Conservation (phyloP, 305 asterid species). For the Rubia occidens region DNA sequence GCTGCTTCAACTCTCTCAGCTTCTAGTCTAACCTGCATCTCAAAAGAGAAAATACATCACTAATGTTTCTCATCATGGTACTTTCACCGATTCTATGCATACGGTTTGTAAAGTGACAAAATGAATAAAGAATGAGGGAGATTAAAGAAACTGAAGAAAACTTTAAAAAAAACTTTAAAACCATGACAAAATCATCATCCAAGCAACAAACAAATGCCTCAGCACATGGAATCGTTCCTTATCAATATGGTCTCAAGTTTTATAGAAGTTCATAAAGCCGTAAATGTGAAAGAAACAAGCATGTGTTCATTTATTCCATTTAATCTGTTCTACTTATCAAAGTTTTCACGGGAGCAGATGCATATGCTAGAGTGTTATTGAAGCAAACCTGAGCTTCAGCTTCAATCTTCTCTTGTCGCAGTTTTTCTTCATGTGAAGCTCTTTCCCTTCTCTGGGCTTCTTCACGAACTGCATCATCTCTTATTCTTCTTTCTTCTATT, state of each 20-base stretch:
- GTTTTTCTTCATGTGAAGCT: slow-evolving; percentile 54
- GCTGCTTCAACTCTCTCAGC: slow-evolving; percentile 54
- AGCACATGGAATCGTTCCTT: background rate
- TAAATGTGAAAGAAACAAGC: background rate
- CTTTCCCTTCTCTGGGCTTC: slow-evolving; percentile 78
- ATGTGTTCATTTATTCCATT: too few species aligned
- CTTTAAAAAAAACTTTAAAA: background rate
- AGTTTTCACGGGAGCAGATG: background rate
- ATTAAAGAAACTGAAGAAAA: background rate
- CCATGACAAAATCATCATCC: background rate
- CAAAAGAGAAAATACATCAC: slow-evolving; percentile 17
- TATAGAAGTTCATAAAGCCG: background rate
- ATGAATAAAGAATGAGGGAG: background rate
- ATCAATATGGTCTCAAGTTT: background rate
- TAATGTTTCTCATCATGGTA: slow-evolving; percentile 1
- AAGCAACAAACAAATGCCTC: background rate
- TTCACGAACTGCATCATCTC: slow-evolving; percentile 83
- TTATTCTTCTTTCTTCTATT: slow-evolving; percentile 76
- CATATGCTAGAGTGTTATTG: slow-evolving; percentile 1
- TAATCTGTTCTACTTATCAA: too few species aligned
- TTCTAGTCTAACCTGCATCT: slow-evolving; percentile 58
- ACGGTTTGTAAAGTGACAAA: background rate
- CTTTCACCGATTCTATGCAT: background rate
- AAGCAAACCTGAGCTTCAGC: slow-evolving; percentile 72
- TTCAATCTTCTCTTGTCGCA: slow-evolving; percentile 48